Conservation (phyloP, 2,329 filamentous ascomycete species). For the Tricladium varicosporioides region DNA sequence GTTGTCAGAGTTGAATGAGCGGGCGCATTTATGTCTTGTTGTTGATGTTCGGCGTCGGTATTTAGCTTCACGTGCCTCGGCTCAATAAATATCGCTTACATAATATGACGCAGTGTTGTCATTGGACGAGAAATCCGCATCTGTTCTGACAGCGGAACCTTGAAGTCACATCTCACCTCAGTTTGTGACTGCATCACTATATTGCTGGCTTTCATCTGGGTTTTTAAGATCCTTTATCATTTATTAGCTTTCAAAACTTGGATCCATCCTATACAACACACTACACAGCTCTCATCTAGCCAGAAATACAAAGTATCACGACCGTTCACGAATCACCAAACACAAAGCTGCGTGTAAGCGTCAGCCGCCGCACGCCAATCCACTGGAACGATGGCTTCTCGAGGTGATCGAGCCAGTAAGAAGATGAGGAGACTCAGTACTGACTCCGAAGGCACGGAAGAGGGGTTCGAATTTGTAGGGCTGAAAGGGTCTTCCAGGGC, state of each 20-base stretch:
- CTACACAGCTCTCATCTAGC: neutral
- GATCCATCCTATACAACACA: neutral
- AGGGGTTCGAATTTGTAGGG: slow-evolving; percentile 25
- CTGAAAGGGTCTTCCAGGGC: slow-evolving; percentile 6
- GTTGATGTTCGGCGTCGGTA: slow-evolving; percentile 7
- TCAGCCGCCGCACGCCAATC: slow-evolving; percentile 1
- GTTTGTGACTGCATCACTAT: neutral
- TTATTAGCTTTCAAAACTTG: neutral
- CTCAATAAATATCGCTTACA: slow-evolving; percentile 18
- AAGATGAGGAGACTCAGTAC: slow-evolving; percentile 29
- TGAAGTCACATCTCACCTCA: neutral
- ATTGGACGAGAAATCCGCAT: neutral
- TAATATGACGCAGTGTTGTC: slow-evolving; percentile 9
- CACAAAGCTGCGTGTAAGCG: slow-evolving; percentile 7
- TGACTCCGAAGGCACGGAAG: slow-evolving; percentile 30
- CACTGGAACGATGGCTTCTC: slow-evolving; percentile 23
- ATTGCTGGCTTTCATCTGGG: neutral
- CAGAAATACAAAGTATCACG: neutral
- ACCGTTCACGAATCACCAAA: slow-evolving; percentile 4
- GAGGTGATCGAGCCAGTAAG: slow-evolving; percentile 27
- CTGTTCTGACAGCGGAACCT: neutral
- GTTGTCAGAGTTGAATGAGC: neutral
- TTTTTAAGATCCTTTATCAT: neutral
- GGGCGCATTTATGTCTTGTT: slow-evolving; percentile 6
- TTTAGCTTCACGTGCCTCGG: slow-evolving; percentile 18